phyloP scores from a whole-genome alignment of 2,329 filamentous ascomycete species.

The Didymella lethalis region DNA sequence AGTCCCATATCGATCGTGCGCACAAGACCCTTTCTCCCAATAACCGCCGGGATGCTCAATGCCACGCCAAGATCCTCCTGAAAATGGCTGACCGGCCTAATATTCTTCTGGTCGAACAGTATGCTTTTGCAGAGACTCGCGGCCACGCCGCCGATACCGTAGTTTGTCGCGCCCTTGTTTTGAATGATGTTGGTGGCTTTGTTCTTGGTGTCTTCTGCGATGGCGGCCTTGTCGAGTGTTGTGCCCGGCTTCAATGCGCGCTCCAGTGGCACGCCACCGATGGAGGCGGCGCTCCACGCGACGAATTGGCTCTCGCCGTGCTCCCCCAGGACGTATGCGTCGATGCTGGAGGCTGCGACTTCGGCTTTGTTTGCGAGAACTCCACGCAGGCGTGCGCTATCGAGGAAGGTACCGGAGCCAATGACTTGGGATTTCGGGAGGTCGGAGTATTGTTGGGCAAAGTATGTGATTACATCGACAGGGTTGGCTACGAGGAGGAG shows the following conservation, averaged over 20 bases:
- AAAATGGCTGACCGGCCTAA: slow-evolving; percentile 26
- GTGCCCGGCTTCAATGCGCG: not conserved
- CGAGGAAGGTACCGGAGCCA: slow-evolving; percentile 34
- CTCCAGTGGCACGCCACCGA: slow-evolving; percentile 23
- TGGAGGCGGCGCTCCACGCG: slow-evolving; percentile 24
- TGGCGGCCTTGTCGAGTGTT: slow-evolving; percentile 13
- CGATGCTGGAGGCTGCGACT: slow-evolving; percentile 24
- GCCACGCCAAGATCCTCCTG: slow-evolving; percentile 26
- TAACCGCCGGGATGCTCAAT: slow-evolving; percentile 28
- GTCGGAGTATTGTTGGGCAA: slow-evolving; percentile 26
- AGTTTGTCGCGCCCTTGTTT: slow-evolving; percentile 34
- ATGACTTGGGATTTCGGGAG: slow-evolving; percentile 29
- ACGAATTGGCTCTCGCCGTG: slow-evolving; percentile 32
- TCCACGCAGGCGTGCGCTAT: slow-evolving; percentile 29
- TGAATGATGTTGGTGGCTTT: slow-evolving; percentile 29
- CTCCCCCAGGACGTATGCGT: slow-evolving; percentile 32
- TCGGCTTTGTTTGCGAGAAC: slow-evolving; percentile 22
- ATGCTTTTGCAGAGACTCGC: slow-evolving; percentile 30
- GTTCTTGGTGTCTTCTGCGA: slow-evolving; percentile 26
- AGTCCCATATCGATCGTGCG: not conserved
- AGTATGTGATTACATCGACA: slow-evolving; percentile 34
- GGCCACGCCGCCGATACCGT: slow-evolving; percentile 31
- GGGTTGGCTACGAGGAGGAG: slow-evolving; percentile 35
- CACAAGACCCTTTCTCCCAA: slow-evolving; percentile 25
- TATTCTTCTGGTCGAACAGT: slow-evolving; percentile 24